Evolutionary conservation across 1,284 basidiomycete genomes (phyloP).

Genomic region (Ganoderma boninense): DNA sequence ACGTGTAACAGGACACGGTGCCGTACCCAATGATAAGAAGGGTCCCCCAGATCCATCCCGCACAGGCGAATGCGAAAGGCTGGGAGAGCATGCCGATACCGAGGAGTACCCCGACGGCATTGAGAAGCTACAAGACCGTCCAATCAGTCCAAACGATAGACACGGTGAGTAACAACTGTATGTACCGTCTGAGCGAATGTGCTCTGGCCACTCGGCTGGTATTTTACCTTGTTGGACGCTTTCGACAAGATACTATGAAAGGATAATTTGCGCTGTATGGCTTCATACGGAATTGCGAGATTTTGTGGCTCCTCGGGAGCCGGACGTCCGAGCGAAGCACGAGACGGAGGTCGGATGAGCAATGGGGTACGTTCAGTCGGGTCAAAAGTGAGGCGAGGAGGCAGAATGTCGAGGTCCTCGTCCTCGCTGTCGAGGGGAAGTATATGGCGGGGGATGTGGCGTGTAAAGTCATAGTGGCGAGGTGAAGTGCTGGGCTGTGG

Average conservation of each 20-base stretch:
- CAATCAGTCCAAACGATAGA: background rate
- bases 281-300: conserved; percentile 15
- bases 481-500: conserved; percentile 30
- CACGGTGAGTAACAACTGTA: conserved; percentile 9
- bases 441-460: conserved; percentile 17
- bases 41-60: conserved; percentile 86
- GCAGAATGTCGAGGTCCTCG: conserved; percentile 19
- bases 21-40: conserved; percentile 82
- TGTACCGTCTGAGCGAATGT: conserved; percentile 88
- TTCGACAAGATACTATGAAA: conserved; percentile 30
- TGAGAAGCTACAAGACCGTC: conserved; percentile 75
- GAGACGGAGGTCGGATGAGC: conserved; percentile 49
- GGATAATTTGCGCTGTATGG: conserved; percentile 24
- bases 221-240: conserved; percentile 18
- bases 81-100: conserved; percentile 93
- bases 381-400: conserved; percentile 14
- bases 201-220: conserved; percentile 58
- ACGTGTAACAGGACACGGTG: conserved; percentile 89
- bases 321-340: conserved; percentile 28
- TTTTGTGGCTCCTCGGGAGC: background rate
- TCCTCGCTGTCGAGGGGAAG: conserved; percentile 10
- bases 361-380: conserved; percentile 50
- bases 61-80: conserved; percentile 87
- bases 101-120: conserved; percentile 86
- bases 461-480: conserved; percentile 20